A percentile compares a stretch with the other conserved stretches of the same genome.
Evolutionary conservation across 768 basidiomycete genomes (phyloP).

Genomic region (Russula ochroleuca): DNA sequence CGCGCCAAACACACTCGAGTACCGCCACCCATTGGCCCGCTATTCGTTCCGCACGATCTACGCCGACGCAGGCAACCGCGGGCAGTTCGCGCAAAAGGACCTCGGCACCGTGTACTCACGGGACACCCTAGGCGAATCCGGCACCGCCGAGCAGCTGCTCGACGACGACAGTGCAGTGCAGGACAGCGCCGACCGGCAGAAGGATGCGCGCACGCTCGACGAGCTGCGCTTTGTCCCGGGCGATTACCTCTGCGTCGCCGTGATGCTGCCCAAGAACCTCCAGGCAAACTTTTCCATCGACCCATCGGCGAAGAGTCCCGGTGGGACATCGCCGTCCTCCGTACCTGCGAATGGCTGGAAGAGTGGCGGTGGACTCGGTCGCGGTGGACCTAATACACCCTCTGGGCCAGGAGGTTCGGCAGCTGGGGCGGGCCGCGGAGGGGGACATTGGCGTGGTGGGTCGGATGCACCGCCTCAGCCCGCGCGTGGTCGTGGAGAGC

Average conservation of each 20-base stretch:
- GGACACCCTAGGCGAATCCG: constrained; percentile 80
- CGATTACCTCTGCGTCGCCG: constrained; percentile 69
- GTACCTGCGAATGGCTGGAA: constrained; percentile 36
- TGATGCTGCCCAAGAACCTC: constrained; percentile 65
- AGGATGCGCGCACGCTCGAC: constrained; percentile 68
- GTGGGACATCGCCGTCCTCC: constrained; percentile 35
- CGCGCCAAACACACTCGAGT: constrained; percentile 63
- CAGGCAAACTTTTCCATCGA: constrained; percentile 41
- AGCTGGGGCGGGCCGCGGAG: constrained; percentile 47
- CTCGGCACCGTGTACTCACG: constrained; percentile 79
- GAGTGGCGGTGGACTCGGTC: constrained; percentile 33
- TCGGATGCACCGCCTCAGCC: constrained; percentile 46
- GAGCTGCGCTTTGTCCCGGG: constrained; percentile 78
- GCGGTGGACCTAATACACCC: constrained; percentile 51
- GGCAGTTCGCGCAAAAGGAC: constrained; percentile 70
- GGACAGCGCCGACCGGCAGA: constrained; percentile 22
- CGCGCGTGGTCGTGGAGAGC: constrained; percentile 41
- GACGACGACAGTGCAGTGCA: constrained; percentile 9
- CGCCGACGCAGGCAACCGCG: constrained; percentile 67
- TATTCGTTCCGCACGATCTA: constrained; percentile 79
- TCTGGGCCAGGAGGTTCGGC: constrained; percentile 34
- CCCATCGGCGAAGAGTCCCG: constrained; percentile 44
- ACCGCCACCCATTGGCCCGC: constrained; percentile 75
- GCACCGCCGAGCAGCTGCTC: constrained; percentile 54
- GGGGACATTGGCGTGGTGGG: constrained; percentile 71